Evolutionary conservation across 1,284 basidiomycete species (phyloP).

Genomic region (Neolentinus lepideus): DNA sequence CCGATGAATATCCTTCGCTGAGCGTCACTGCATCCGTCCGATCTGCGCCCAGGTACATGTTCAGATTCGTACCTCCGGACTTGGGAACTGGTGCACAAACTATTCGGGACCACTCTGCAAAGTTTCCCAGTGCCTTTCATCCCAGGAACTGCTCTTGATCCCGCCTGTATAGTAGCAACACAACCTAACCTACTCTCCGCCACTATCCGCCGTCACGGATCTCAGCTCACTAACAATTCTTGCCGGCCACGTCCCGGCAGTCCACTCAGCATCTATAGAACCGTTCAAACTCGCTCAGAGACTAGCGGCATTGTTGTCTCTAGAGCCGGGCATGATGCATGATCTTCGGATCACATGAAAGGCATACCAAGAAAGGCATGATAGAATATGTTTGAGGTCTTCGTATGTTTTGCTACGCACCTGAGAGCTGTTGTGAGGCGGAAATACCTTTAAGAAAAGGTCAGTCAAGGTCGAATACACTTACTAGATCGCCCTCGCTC

Average conservation of each 20-base stretch:
- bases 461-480: conserved; percentile 14
- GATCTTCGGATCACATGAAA: conserved; percentile 27
- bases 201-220: conserved; percentile 19
- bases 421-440: conserved; percentile 26
- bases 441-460: conserved; percentile 20
- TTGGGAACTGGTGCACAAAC: conserved; percentile 26
- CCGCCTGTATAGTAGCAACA: conserved; percentile 22
- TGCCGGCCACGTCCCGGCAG: conserved; percentile 34
- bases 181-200: conserved; percentile 19
- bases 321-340: conserved; percentile 28
- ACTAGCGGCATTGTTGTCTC: conserved; percentile 31
- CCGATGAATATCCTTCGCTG: conserved; percentile 29
- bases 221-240: conserved; percentile 36
- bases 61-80: conserved; percentile 15
- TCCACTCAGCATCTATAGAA: conserved; percentile 34
- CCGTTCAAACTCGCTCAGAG: conserved; percentile 32
- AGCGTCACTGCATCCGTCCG: conserved; percentile 27
- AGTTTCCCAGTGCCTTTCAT: conserved; percentile 39
- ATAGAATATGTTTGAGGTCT: not conserved
- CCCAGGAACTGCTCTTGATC: conserved; percentile 36
- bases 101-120: conserved; percentile 24
- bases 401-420: conserved; percentile 22
- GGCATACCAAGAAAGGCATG: not conserved
- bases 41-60: conserved; percentile 25
- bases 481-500: not conserved